Conservation (phyloP, 345 rosid genomes). For the Eucalyptus curtisii region DNA sequence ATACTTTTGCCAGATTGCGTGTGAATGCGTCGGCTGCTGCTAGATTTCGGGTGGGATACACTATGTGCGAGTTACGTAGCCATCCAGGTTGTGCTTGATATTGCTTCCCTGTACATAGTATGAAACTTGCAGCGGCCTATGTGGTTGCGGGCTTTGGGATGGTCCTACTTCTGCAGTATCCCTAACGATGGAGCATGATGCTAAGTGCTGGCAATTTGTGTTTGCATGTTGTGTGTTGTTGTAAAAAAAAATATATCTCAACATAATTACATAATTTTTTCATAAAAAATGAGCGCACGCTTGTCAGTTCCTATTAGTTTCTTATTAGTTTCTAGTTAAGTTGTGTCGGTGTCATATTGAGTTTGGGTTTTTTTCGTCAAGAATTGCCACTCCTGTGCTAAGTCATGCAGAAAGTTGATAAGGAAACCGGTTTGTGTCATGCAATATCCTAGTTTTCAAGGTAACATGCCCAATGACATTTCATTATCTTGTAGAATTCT, state of each 20-base stretch:
- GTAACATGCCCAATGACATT: background rate
- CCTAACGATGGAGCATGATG: background rate
- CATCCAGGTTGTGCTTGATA: background rate
- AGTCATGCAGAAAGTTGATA: background rate
- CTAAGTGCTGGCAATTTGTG: background rate
- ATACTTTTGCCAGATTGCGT: background rate
- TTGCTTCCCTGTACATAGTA: background rate
- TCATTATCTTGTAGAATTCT: background rate
- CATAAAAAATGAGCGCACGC: background rate
- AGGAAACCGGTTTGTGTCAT: background rate
- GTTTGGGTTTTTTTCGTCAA: background rate
- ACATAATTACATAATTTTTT: background rate
- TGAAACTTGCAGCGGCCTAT: background rate
- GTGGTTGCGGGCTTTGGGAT: background rate
- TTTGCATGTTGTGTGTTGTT: background rate
- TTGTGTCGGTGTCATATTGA: background rate
- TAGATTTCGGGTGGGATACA: background rate
- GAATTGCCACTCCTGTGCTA: background rate
- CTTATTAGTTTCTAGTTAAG: background rate
- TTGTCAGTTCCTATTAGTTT: background rate
- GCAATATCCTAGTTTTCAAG: background rate
- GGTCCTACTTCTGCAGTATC: background rate
- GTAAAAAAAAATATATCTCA: background rate
- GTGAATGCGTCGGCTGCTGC: background rate
- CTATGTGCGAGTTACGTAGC: background rate